Evolutionary conservation across 768 basidiomycete species (phyloP), one percentile per base, ranked within the genome.

Genomic region (Pleurotus giganteus): DNA sequence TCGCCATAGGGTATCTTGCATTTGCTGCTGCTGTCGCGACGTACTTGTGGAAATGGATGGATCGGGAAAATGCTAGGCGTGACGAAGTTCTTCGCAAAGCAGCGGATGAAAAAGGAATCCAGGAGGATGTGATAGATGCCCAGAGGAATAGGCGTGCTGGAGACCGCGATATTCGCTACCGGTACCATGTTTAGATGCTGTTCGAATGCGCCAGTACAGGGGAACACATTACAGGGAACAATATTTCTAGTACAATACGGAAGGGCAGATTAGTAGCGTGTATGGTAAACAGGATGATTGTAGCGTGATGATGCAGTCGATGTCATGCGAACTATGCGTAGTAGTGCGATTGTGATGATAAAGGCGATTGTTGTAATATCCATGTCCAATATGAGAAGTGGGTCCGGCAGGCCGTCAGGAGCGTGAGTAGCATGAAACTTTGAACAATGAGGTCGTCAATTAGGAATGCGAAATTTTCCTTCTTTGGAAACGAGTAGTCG

Each of bases 1-100:
- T 85, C 37, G 69, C 83, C 1, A 81, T 85, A 51, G 82, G 82
- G n/a, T 85, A 84, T 55, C 64, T 85, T 17, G 57, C 77, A 5
- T 82, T 83, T 58, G 68, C 78, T 4, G 71, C 75, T 0, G 55
- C 72, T 9, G 71, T 80, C 9, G 70, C 77, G 3, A 59, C 71
- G 7, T 76, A 75, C 54, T 71, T 82, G 2, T 80, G 72, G 69
- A 66, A 65, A 21, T 74, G 69, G 71, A 81, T 84, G 79, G 64
- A 66, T 15, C 65, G 69, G 19, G 82, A 80, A 65, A 85, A 85
- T 58, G 68, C 61, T 50, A 69, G 76, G 32, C 72, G 80, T 24
- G 76, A 75, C 45, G 57, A 53, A 4, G 34, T 68, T 28, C 39
- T 69, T 23, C 61, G 47, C 15, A 57, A 64, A n/a, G 55, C 57